Conservation (phyloP, 441 rosid species). For the Monsonia emarginata region DNA sequence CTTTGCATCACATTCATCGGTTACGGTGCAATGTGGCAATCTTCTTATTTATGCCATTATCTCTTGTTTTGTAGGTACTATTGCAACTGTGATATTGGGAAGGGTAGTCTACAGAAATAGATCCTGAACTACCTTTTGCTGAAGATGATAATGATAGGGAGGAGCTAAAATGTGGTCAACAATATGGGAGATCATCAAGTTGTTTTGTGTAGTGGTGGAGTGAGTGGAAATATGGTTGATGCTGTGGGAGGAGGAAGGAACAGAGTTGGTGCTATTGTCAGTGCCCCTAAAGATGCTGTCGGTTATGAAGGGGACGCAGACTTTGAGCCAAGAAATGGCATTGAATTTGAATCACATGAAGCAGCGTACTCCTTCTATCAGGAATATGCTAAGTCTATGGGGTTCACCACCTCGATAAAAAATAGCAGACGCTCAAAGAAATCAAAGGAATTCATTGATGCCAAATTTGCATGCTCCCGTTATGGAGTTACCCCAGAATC, state of each 20-base stretch:
- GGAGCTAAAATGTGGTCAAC: slow-evolving; percentile 16
- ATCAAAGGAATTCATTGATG: slow-evolving; percentile 54
- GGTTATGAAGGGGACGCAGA: slow-evolving; percentile 14
- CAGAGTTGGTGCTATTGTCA: slow-evolving; percentile 19
- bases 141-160: slow-evolving; percentile 35
- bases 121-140: slow-evolving; percentile 30
- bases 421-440: slow-evolving; percentile 57
- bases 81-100: background rate
- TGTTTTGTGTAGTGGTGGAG: slow-evolving; percentile 23
- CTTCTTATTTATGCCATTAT: background rate
- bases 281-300: slow-evolving; percentile 12
- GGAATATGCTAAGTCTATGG: slow-evolving; percentile 48
- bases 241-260: slow-evolving; percentile 24
- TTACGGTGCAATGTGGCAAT: background rate
- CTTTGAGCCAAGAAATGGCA: slow-evolving; percentile 40
- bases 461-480: slow-evolving; percentile 51
- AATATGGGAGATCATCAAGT: slow-evolving; percentile 17
- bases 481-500: slow-evolving; percentile 45
- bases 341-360: slow-evolving; percentile 52
- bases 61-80: slow-evolving; percentile 6
- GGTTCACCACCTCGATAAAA: slow-evolving; percentile 52
- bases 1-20: no score
- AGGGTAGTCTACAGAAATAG: slow-evolving; percentile 25
- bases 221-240: slow-evolving; percentile 31
- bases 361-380: slow-evolving; percentile 49